Conservation (phyloP, 1,139 yeast species). For the Lodderomyces metapsilosis region DNA sequence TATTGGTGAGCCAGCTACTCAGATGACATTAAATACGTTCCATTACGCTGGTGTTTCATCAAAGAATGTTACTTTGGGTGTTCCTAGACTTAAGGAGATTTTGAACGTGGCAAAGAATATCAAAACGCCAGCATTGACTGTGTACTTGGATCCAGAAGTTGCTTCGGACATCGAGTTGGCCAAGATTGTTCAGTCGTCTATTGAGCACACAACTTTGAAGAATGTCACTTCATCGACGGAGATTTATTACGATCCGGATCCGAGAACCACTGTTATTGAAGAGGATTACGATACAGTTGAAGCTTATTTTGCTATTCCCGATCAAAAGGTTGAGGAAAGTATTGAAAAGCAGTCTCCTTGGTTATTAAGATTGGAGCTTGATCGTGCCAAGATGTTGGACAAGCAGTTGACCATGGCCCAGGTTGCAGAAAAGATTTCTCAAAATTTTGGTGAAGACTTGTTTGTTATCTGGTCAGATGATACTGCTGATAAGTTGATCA, state of each 20-base stretch:
- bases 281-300: conserved; percentile 97
- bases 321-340: conserved; percentile 92
- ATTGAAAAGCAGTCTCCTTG: conserved; percentile 96
- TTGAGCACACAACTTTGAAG: conserved; percentile 92
- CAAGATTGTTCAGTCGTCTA: conserved; percentile 91
- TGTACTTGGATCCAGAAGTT: conserved; percentile 75
- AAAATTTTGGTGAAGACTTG: conserved; percentile 90
- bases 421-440: conserved; percentile 94
- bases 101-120: conserved; percentile 96
- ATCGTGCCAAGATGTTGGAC: conserved; percentile 98
- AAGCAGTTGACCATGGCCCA: conserved; percentile 97
- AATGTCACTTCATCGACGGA: conserved; percentile 98
- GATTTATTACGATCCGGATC: conserved; percentile 97
- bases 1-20: conserved; percentile 99
- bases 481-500: conserved; percentile 92
- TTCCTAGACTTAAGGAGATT: conserved; percentile 98
- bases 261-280: conserved; percentile 89
- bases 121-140: conserved; percentile 97
- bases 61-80: conserved; percentile 98
- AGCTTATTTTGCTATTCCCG: conserved; percentile 96
- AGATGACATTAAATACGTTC: conserved; percentile 98
- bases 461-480: conserved; percentile 99
- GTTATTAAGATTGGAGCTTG: conserved; percentile 93
- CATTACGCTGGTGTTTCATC: conserved; percentile 99
- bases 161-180: conserved; percentile 92